phyloP scores from a whole-genome alignment of 2,329 filamentous ascomycete species.

The Trichophyton benhamiae region DNA sequence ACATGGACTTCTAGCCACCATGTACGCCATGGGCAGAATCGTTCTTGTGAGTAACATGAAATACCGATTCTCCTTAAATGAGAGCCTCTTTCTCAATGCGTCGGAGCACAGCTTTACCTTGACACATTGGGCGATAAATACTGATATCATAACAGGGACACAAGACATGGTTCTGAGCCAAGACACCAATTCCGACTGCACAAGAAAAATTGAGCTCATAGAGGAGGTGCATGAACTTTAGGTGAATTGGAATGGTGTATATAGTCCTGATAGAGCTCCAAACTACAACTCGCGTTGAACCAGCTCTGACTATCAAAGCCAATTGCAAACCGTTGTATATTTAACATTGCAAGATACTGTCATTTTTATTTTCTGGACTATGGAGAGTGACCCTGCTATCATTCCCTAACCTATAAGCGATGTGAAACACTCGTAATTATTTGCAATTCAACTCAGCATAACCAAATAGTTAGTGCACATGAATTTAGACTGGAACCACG shows the following conservation, averaged over 20 bases:
- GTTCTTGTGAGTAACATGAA: constrained; percentile 27
- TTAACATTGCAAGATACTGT: neutral
- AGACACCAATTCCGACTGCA: neutral
- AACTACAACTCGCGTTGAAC: neutral
- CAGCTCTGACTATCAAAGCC: neutral
- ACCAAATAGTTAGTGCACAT: neutral
- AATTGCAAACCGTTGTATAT: neutral
- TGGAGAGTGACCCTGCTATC: neutral
- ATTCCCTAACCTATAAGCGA: neutral
- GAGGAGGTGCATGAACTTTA: neutral
- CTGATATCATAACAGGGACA: constrained; percentile 37
- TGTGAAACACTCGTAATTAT: neutral
- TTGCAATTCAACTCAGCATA: neutral
- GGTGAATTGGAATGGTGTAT: neutral
- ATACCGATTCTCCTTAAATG: neutral
- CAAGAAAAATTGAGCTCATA: neutral
- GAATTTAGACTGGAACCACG: neutral
- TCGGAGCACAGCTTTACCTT: neutral
- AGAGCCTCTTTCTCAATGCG: neutral
- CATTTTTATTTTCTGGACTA: neutral
- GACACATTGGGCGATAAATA: neutral
- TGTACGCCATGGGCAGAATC: constrained; percentile 35
- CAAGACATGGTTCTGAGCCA: constrained; percentile 48
- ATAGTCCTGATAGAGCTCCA: neutral
- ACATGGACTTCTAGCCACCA: constrained; percentile 18